Evolutionary conservation across 176 grass and related monocot genomes (phyloP), one percentile per base, ranked within the genome.

Genomic region (Chrysopogon serrulatus): DNA sequence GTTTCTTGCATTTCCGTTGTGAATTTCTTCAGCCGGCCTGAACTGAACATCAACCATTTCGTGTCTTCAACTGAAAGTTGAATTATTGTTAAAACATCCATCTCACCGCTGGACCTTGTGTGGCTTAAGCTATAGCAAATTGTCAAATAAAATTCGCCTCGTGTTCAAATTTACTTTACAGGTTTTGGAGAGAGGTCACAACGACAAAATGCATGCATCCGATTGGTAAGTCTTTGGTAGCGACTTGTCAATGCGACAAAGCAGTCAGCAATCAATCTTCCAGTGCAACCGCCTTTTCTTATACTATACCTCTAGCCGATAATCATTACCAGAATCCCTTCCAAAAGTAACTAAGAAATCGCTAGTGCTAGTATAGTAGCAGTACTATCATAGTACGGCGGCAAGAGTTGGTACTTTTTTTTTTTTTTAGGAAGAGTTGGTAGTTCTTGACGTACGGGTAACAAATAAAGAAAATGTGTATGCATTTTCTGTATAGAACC

Each of bases 301-400:
- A 26, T n/a, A n/a, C n/a, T 62, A 62, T n/a, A n/a, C 21, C 0
- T 70, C 36, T 68, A 1, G 66, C 23, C 23, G 56, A 47, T 68
- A 68, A 85, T 80, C 39, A 75, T 85, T 74, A 68, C 61, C 31
- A 15, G 45, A 19, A 84, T 68, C 62, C 23, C 87, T 49, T 74
- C 43, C 48, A 74, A 39, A 84, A 88, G 39, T 11, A 84, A 13
- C 30, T 35, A 47, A 36, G 63, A 14, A 48, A 49, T 64, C 23
- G 12, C 30, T 33, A 56, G 27, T 33, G 3, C 42, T 10, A 74
- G n/a, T n/a, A n/a, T n/a, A n/a, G n/a, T n/a, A n/a, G n/a, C 65
- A 65, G 40, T 33, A 19, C 15, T n/a, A n/a, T n/a, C 30, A 32
- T 49, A 8, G 64, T 77, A 83, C 64, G 16, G n/a, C 33, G 8